Evolutionary conservation across 1,284 basidiomycete genomes (phyloP), one percentile per base, ranked within the genome.

Genomic region (Rhodotorula glutinis): DNA sequence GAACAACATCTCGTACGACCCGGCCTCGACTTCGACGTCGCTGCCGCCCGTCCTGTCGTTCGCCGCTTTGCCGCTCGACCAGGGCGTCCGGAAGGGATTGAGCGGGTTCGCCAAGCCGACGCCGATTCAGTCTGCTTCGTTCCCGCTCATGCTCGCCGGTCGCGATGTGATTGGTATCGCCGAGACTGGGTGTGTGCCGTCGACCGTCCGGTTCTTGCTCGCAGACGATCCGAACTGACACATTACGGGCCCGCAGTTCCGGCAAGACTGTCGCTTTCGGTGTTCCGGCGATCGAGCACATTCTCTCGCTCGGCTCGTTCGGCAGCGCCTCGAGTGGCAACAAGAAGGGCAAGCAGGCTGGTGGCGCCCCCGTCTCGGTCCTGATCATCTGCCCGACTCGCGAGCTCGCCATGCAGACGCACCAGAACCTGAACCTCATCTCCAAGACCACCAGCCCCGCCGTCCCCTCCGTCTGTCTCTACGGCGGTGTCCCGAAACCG

Each of bases 261-360:
- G 96, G 95, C 14, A 99, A 99, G 82, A 99, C 95, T 0, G 84
- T 98, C 23, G 91, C 93, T 1, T 99, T 99, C 77, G 95, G 93
- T 57, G 86, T 98, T 44, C 95, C 95, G 14, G 90, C 90, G 1
- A 82, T 95, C 51, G 81, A 87, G 63, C 85, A 84, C 44, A 83
- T 92, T 30, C 82, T 92, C 53, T 80, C 81, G 29, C 69, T 75
- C 62, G 55, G 74, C 25, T 30, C 70, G 63, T 44, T 44, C 25
- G 49, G 25, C 47, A n/a, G 14, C 27, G 47, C n/a, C n/a, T 9
- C 71, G 69, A 3, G 47, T 29, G 51, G 71, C 65, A 52, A 65
- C 21, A 78, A 78, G 73, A 77, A 76, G 69, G 75, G 76, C 52
- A 79, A 78, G 43, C 61, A 58, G 27, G n/a, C 49, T 4, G 49